Base-by-base conservation (phyloP, 306 rosid genomes). In the Fragaria ananassa region DNA sequence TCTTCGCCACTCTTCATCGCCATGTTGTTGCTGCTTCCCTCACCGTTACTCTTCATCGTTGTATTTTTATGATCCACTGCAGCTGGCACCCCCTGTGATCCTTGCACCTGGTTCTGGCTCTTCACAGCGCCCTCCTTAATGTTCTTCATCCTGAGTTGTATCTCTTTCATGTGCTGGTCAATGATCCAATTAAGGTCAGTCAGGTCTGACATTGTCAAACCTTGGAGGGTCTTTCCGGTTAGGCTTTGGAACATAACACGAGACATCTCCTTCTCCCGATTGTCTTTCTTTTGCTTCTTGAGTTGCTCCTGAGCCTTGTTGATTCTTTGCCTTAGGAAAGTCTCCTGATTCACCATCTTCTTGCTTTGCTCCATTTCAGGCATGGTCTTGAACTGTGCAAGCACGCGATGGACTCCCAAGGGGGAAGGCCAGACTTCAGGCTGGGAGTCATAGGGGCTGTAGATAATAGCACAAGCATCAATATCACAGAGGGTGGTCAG, bases 401-500 rank as follows among this genome's bases (percentile, higher is more conserved):
- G 69, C 19, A 84, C 79, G 0, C 74, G 71, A 4, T 82, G 85
- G 2, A 47, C 85, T 8, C 86, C 86, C 14, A 68, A 12, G 0
- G 77, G 71, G 27, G 78, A 74, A 11, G 95, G 97, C 88, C 88
- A 88, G 5, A 87, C 75, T 51, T 88, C 88, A 0, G 89, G 79
- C 1, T 77, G 78, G 2, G 89, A 35, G 5, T 86, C 85, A 19
- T 81, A 86, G 3, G 88, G 87, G 62, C 81, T 84, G 1, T 78
- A 79, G 19, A 93, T 78, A 19, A 93, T 75, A 4, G 91, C 90
- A 12, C 93, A 91, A 0, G 91, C 89, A 1, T 84, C 78, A 50
- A 91, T 75, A 15, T 80, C 96, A 39, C 97, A 91, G 0, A 89
- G 88, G 12, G 87, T 85, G 19, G 75, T 81, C 3, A 93, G 82